A percentile compares a stretch with the other conserved stretches of the same genome.
phyloP scores from a whole-genome alignment of 2,329 filamentous ascomycete species.

The Taxawa tesnikishii region DNA sequence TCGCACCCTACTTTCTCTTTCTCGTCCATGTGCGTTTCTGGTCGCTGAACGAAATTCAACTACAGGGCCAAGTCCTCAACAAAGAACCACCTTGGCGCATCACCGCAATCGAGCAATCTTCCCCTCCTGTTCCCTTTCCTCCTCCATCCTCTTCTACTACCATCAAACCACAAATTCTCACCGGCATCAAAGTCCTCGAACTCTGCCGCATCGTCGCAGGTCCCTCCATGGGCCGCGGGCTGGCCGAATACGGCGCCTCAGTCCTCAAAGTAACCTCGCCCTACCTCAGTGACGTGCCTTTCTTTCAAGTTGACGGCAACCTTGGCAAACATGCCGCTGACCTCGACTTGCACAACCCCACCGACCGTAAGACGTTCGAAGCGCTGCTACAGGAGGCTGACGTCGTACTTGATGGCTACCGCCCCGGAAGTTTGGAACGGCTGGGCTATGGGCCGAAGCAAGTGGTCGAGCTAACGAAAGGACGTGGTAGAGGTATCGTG shows the following conservation, averaged over 20 bases:
- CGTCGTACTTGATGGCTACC: constrained; percentile 38
- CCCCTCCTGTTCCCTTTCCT: constrained; percentile 14
- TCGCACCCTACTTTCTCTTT: too few relatives aligned
- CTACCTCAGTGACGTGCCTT: constrained; percentile 45
- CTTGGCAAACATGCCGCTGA: constrained; percentile 37
- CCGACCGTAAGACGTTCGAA: constrained; percentile 25
- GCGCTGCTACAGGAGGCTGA: constrained; percentile 35
- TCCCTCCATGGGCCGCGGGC: constrained; percentile 56
- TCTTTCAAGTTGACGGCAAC: constrained; percentile 33
- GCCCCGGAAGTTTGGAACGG: constrained; percentile 35
- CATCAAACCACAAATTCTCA: constrained; percentile 27
- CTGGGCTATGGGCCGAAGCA: constrained; percentile 31
- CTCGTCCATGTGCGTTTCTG: too few relatives aligned
- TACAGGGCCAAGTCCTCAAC: not conserved
- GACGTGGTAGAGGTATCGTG: constrained; percentile 31
- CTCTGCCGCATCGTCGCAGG: constrained; percentile 65
- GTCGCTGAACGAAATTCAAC: too few relatives aligned
- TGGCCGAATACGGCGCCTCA: constrained; percentile 64
- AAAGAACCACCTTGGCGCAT: not conserved
- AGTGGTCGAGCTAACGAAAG: constrained; percentile 28
- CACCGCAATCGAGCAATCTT: constrained; percentile 9
- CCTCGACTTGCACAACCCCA: constrained; percentile 30
- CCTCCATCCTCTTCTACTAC: constrained; percentile 10
- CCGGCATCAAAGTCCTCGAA: constrained; percentile 60
- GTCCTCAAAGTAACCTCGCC: constrained; percentile 61